A percentile compares a stretch with the other conserved stretches of the same genome.
Evolutionary conservation across 2,329 filamentous ascomycete species (phyloP).

Genomic region (Trichoderma breve): DNA sequence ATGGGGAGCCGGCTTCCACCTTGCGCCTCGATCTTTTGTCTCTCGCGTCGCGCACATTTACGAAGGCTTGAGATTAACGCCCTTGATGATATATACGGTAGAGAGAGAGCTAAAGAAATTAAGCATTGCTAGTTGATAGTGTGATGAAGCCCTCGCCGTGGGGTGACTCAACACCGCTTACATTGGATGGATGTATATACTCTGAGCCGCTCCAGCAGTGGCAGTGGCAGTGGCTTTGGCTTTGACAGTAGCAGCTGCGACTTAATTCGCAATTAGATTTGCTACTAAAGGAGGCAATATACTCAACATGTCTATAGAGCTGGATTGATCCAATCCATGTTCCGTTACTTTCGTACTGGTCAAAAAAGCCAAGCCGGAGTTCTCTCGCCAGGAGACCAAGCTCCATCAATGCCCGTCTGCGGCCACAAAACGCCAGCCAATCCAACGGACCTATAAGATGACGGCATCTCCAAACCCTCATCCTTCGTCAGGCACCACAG

Average conservation of each 20-base stretch:
- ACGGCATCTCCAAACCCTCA: conserved; percentile 7
- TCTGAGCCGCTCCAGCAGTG: neutral
- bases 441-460: neutral
- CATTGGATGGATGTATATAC: neutral
- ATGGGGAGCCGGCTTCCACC: neutral
- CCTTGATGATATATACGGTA: neutral
- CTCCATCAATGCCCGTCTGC: neutral
- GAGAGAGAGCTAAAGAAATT: neutral
- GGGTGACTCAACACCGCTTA: neutral
- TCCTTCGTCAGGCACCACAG: conserved; percentile 22
- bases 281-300: neutral
- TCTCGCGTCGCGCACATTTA: neutral
- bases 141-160: neutral
- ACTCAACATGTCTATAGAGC: neutral
- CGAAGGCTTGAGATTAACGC: neutral
- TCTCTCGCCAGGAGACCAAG: neutral
- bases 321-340: neutral
- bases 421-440: conserved; percentile 2
- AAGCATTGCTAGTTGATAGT: neutral
- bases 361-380: neutral
- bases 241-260: neutral
- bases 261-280: neutral
- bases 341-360: neutral
- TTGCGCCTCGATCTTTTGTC: neutral
- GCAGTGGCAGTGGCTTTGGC: neutral